Percentiles rank a stretch among this genome's conserved stretches.
phyloP scores from a whole-genome alignment of 2,329 filamentous ascomycete genomes.

The Pseudogymnoascus sp. region DNA sequence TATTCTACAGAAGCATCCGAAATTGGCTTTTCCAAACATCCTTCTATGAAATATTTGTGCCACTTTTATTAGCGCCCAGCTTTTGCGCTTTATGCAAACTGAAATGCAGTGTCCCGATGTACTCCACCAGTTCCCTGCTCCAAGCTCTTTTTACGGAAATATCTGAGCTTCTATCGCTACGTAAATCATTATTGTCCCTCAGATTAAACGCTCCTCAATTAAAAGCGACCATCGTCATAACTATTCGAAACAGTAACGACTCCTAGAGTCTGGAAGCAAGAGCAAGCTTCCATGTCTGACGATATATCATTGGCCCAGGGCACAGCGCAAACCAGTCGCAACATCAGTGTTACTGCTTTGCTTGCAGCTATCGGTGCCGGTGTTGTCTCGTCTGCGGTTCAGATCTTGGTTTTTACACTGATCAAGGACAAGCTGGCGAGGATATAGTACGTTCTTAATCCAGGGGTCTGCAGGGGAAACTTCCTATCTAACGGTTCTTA shows the following conservation, averaged over 20 bases:
- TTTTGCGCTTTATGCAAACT: neutral
- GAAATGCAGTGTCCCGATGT: neutral
- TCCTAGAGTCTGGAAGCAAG: neutral
- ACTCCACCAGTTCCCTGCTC: neutral
- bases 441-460: slow-evolving; percentile 62
- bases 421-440: slow-evolving; percentile 71
- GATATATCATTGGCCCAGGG: slow-evolving; percentile 14
- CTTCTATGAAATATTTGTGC: neutral
- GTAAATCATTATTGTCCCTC: no score
- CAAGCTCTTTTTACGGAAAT: neutral
- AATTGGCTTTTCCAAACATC: neutral
- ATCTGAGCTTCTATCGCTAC: neutral
- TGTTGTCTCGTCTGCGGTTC: slow-evolving; percentile 33
- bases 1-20: neutral
- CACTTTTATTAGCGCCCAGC: neutral
- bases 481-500: slow-evolving; percentile 31
- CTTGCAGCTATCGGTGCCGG: slow-evolving; percentile 28
- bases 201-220: neutral
- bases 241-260: neutral
- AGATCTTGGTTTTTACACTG: slow-evolving; percentile 65
- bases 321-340: slow-evolving; percentile 22
- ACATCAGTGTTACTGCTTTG: slow-evolving; percentile 29
- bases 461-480: neutral
- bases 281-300: neutral
- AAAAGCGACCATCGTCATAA: neutral